Base-by-base conservation (phyloP, 257 asterid species). In the Solanum chilense region DNA sequence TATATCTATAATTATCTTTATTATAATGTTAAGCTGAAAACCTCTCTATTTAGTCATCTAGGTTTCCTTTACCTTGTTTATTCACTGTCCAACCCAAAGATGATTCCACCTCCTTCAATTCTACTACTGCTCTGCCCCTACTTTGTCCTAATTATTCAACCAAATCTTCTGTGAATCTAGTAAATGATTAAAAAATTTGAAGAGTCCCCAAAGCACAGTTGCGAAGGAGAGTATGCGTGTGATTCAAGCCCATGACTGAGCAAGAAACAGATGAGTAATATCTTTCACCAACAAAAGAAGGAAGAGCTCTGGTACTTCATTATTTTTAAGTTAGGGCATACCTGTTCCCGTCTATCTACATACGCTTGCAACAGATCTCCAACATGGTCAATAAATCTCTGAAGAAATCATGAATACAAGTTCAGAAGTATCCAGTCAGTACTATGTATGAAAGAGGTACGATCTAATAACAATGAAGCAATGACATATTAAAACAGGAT, bases 311-410 rank as follows among this genome's bases (percentile, higher is more conserved):
- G 27, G 68, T 47, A 81, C 44, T 81, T 49, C 20, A 81, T 81
- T 81, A 29, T 81, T 20, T 47, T 64, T 10, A 81, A 89, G 39
- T 80, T 45, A 35, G 74, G 87, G 84, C 78, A 71, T 93, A 97
- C 99, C 98, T 97, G 99, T 89, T 97, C 99, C 85, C 98, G 93
- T 89, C 99, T 91, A 82, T 97, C 99, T 88, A 97, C 96, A 92
- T 94, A 97, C 86, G 99, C 95, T 93, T 94, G 99, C 92, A 97
- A 90, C 86, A 97, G 89, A 80, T 96, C 99, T 88, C 99, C 99
- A 41, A 96, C 92, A 66, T 92, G 92, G 89, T 96, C 99, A 89
- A 97, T 97, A 91, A 97, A 97, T 90, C 95, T 97, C 99, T 97
- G 98, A 88, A 90, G 89, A 82, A 49, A 73, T 70, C 86, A 78